Evolutionary conservation across 2,329 filamentous ascomycete species (phyloP).

Genomic region (Xylaria sp.): DNA sequence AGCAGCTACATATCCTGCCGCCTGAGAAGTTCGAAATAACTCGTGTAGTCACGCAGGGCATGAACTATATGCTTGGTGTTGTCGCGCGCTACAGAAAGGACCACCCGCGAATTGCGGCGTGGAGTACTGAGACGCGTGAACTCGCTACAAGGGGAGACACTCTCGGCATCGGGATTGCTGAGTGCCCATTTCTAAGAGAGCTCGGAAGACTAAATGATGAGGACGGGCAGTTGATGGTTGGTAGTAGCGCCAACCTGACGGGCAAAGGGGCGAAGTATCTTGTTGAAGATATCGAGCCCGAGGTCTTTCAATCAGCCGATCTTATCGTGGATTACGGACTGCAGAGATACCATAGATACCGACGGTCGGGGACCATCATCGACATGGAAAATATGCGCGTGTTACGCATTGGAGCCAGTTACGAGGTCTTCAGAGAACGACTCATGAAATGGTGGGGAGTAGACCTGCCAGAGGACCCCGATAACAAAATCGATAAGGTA

Average conservation of each 20-base stretch:
- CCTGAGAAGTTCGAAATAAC: conserved; percentile 30
- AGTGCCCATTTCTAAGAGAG: conserved; percentile 24
- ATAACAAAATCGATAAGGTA: background rate
- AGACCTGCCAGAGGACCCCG: conserved; percentile 28
- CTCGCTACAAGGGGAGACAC: conserved; percentile 24
- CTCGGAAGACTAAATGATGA: conserved; percentile 23
- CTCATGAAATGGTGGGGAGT: conserved; percentile 21
- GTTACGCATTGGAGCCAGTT: conserved; percentile 24
- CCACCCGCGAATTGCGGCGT: conserved; percentile 15
- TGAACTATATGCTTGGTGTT: conserved; percentile 7
- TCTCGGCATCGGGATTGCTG: conserved; percentile 26
- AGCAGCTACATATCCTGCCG: conserved; percentile 25
- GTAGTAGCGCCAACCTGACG: conserved; percentile 29
- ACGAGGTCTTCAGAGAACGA: conserved; percentile 26
- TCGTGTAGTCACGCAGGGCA: conserved; percentile 27
- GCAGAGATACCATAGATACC: conserved; percentile 28
- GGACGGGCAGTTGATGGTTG: conserved; percentile 28
- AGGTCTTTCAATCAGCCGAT: conserved; percentile 21
- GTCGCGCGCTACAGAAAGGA: conserved; percentile 20
- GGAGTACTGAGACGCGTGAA: conserved; percentile 4
- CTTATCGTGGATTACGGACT: conserved; percentile 29
- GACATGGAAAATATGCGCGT: conserved; percentile 26
- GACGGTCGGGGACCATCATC: conserved; percentile 21
- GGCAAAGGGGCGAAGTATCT: conserved; percentile 23
- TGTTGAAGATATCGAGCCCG: conserved; percentile 27